Conservation (phyloP, 169 alveolate genomes). For the Eimeria necatrix region DNA sequence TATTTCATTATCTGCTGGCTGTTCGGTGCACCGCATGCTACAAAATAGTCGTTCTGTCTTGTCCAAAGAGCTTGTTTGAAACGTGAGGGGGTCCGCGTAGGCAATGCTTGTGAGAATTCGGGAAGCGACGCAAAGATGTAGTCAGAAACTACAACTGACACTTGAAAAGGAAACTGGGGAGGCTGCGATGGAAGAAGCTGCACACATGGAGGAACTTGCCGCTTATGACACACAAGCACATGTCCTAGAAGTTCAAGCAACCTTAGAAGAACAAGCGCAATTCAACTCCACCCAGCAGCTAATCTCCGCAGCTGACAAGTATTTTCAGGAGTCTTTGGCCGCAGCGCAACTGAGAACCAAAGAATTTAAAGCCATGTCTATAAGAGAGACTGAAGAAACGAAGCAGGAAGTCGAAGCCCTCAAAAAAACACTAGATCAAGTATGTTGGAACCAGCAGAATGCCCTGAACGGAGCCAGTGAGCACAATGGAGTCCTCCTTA, state of each 20-base stretch:
- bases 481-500: too few species aligned
- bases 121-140: conserved; percentile 24
- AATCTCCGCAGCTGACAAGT: conserved; percentile 57
- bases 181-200: conserved; percentile 35
- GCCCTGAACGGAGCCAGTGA: too few species aligned
- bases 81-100: conserved; percentile 25
- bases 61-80: not conserved
- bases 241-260: conserved; percentile 60
- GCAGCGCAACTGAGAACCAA: conserved; percentile 38
- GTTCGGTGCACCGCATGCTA: not conserved
- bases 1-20: not conserved
- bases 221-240: conserved; percentile 24
- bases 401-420: conserved; percentile 47
- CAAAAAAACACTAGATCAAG: conserved; percentile 42
- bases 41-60: not conserved
- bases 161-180: conserved; percentile 46
- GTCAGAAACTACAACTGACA: not conserved
- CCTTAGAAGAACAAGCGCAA: conserved; percentile 29
- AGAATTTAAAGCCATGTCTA: not conserved
- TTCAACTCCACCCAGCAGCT: conserved; percentile 15
- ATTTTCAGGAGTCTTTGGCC: conserved; percentile 27
- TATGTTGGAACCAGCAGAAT: not conserved
- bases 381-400: conserved; percentile 32
- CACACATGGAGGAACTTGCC: conserved; percentile 54
- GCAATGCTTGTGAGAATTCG: conserved; percentile 68